phyloP scores from a whole-genome alignment of 176 grass and related monocot genomes.

The Hsuehochloa calcarea region DNA sequence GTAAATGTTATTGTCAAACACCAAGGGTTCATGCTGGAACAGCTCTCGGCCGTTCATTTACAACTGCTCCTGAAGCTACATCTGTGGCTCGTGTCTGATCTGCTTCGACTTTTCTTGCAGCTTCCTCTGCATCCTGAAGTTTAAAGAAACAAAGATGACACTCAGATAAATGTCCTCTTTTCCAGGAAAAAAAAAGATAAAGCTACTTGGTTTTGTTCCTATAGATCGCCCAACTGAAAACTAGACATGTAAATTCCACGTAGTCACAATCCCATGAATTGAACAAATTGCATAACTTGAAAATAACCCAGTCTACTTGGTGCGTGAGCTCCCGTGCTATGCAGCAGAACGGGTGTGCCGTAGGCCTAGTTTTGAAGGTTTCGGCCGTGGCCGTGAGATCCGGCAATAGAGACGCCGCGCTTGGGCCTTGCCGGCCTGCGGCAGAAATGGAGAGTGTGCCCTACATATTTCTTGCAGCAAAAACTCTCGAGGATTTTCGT shows the following conservation, averaged over 20 bases:
- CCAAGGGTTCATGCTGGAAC: slow-evolving; percentile 73
- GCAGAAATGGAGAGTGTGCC: too few relatives aligned
- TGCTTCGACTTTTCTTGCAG: slow-evolving; percentile 58
- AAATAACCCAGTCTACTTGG: too few relatives aligned
- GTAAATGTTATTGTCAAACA: slow-evolving; percentile 74
- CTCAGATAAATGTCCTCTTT: background rate
- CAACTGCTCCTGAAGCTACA: slow-evolving; percentile 54
- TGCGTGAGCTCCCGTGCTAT: too few relatives aligned
- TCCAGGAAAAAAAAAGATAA: background rate
- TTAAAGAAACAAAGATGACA: background rate
- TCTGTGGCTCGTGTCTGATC: slow-evolving; percentile 53
- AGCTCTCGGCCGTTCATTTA: slow-evolving; percentile 89
- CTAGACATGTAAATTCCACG: background rate
- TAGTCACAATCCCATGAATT: too few relatives aligned
- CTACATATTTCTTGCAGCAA: too few relatives aligned
- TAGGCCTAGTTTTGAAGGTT: too few relatives aligned
- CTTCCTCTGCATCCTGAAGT: slow-evolving; percentile 55
- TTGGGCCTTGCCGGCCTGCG: too few relatives aligned
- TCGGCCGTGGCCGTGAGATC: too few relatives aligned
- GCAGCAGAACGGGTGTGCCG: too few relatives aligned
- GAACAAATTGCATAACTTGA: too few relatives aligned
- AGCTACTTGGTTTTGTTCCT: background rate
- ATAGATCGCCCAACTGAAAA: background rate
- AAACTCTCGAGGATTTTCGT: too few relatives aligned
- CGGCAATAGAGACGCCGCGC: too few relatives aligned